These are phyloP conservation scores for Rhynchospora pubera DNA, from an alignment of 176 grass and related monocot species.

Conservation along the genomic window DNA sequence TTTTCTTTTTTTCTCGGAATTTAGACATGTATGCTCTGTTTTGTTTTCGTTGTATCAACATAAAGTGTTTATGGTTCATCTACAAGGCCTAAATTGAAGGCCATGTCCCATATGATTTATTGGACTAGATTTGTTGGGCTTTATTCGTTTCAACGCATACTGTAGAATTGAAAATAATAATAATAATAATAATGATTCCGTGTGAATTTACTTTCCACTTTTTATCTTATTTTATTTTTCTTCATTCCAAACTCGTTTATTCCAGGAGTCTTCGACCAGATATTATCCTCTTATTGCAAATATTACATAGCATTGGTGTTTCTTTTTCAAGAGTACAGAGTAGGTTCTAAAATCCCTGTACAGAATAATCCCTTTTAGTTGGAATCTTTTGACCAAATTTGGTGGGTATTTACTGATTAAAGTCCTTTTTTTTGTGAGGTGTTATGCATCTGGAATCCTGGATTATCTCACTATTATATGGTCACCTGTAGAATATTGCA, in stretches of 20 bases:
- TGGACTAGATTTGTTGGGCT: conserved; percentile 1
- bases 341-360: background rate
- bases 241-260: background rate
- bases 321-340: background rate
- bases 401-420: background rate
- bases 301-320: background rate
- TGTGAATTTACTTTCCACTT: no score
- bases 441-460: no score
- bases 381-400: conserved; percentile 16
- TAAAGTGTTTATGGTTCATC: background rate
- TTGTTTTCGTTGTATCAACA: background rate
- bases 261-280: background rate
- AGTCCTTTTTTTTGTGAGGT: no score
- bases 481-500: no score
- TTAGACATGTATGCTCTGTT: background rate
- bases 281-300: background rate
- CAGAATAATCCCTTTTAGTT: background rate
- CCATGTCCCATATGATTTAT: no score
- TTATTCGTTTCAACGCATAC: background rate
- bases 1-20: background rate
- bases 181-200: no score
- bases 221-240: background rate
- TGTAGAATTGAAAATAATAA: no score
- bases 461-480: no score
- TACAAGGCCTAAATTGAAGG: no score